Evolutionary conservation across 352 stramenopile species (phyloP), one percentile per base, ranked within the genome.

Genomic region (Globisporangium camurandrum): DNA sequence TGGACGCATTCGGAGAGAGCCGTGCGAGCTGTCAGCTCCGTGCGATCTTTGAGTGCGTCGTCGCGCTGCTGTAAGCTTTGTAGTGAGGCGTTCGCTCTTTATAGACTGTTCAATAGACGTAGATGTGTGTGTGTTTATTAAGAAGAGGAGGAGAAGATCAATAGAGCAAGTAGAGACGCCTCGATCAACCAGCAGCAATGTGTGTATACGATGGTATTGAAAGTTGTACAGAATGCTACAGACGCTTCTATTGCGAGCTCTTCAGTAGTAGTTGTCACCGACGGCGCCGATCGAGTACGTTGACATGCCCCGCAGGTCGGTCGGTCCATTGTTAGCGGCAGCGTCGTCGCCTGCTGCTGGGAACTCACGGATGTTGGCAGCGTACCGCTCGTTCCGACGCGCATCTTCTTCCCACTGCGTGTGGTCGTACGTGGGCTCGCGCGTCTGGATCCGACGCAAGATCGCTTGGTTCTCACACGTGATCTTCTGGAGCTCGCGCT

Each of bases 341-440:
- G 78, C 60, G 34, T 57, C 82, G 54, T 16, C 49, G 26, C 17
- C 36, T 17, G 59, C 71, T 7, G 68, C 40, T 11, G 85, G 71
- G 46, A 88, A 95, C 54, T 96, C 81, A 36, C 86, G 84, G 51
- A 97, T 97, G 57, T 95, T 96, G 48, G 67, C 64, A 22, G 87
- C 78, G 43, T 95, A 95, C 39, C 75, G 67, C 27, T 91, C 76
- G 45, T 93, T 92, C 44, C 84, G 69, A 46, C 84, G 80, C 27
- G 86, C 86, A 17, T 96, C 84, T 54, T 94, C 75, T 36, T 91
- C 81, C 88, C 88, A 96, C 53, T 96, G 76, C 36, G 88, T 38
- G 59, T 93, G 81, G 50, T 96, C 78, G 52, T 97, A 97, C 20
- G 81, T 91, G 2, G 88, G 88, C 54, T 95, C 82, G 9, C 81